Base-by-base conservation (phyloP, 2,329 filamentous ascomycete species). In the Thelonectria rubi region DNA sequence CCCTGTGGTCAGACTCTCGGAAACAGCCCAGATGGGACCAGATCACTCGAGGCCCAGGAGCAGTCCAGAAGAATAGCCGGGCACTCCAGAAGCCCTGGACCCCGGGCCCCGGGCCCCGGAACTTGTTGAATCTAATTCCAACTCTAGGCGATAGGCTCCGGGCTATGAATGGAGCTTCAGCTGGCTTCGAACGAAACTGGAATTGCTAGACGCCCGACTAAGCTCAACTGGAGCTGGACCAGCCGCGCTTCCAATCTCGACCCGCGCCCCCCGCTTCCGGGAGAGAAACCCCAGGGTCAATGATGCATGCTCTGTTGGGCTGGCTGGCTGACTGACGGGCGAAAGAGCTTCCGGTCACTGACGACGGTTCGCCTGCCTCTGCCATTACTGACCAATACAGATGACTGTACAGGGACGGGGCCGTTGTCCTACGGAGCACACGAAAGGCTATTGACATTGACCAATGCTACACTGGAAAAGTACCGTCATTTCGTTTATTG, bases 271-370 rank as follows among this genome's bases (percentile, higher is more conserved):
- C 56, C 56, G 49, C 56, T 42, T 59, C 50, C 34, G 39, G 50
- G 43, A 26, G 45, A 47, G 45, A 52, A 53, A 9, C 42, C 55
- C 45, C 50, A 53, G 50, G 46, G 30, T 37, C 53, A 47, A 14
- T 37, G 18, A 12, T 43, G 21, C 21, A 7, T 9, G 21, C 2
- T 6, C 15, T 10, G 24, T 10, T 48, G 47, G 48, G 59, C 48
- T 69, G 66, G 65, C 65, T 71, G 67, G 65, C 62, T 69, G 62
- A 60, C 63, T 45, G 55, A 59, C 49, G 40, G 64, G 57, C 47
- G 56, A 24, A 50, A 42, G 21, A 50, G 37, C 53, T 30, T 53
- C 57, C 52, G 52, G 43, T 43, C 52, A 34, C n/a, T n/a, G n/a
- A n/a, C n/a, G n/a, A n/a, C n/a, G n/a, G 51, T 60, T 60, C 51